Evolutionary conservation across 2,329 filamentous ascomycete species (phyloP).

Genomic region (Aspergillus awamori): DNA sequence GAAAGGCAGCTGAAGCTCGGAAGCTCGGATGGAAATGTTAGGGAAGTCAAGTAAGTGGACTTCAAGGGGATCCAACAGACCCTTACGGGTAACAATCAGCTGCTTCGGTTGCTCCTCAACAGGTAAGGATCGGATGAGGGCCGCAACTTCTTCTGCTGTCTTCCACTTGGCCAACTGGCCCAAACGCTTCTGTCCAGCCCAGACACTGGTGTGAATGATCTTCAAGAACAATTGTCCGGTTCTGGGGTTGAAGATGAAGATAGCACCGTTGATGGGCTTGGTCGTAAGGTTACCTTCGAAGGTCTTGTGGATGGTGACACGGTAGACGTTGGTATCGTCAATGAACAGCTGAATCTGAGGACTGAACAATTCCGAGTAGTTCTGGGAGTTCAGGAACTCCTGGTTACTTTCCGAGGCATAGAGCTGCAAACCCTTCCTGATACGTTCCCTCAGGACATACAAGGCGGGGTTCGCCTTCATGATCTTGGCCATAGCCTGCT

Average conservation of each 20-base stretch:
- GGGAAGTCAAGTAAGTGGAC: slow-evolving; percentile 98
- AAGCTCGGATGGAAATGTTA: slow-evolving; percentile 97
- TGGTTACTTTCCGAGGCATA: slow-evolving; percentile 99
- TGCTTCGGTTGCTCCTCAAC: slow-evolving; percentile 99
- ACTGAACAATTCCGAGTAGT: slow-evolving; percentile 98
- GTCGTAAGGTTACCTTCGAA: slow-evolving; percentile 99
- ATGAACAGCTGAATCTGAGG: slow-evolving; percentile 99
- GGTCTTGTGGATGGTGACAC: slow-evolving; percentile 99
- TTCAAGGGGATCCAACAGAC: slow-evolving; percentile 92
- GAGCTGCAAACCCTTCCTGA: slow-evolving; percentile 94
- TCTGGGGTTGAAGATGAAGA: slow-evolving; percentile 99
- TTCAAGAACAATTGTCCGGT: slow-evolving; percentile 98
- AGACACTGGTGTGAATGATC: slow-evolving; percentile 99
- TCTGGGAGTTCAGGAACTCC: slow-evolving; percentile 98
- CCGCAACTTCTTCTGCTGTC: slow-evolving; percentile 98
- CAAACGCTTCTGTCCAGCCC: slow-evolving; percentile 98
- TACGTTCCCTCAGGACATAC: slow-evolving; percentile 95
- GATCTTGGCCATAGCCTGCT: slow-evolving; percentile 99
- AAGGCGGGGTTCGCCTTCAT: slow-evolving; percentile 99
- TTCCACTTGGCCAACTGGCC: slow-evolving; percentile 99
- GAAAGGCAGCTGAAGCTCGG: slow-evolving; percentile 95
- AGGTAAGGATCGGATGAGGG: slow-evolving; percentile 89
- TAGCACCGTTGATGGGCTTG: slow-evolving; percentile 98
- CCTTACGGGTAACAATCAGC: slow-evolving; percentile 96
- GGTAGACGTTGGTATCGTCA: slow-evolving; percentile 98